Evolutionary conservation across 2,329 filamentous ascomycete genomes (phyloP).

Genomic region (Chaetomiaceae sp.): DNA sequence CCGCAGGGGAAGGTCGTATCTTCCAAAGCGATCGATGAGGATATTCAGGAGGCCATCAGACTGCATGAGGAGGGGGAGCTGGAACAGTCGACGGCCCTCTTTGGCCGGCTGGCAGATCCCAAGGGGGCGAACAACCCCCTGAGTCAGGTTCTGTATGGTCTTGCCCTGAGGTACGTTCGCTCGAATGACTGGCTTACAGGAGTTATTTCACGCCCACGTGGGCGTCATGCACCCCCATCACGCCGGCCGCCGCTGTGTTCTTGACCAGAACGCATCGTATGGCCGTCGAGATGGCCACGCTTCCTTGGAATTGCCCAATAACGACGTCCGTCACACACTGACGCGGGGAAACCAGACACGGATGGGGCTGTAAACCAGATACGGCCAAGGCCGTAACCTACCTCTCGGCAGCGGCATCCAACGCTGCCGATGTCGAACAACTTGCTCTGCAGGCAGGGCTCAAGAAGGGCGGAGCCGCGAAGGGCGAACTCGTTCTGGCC

Average conservation of each 20-base stretch:
- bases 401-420: slow-evolving; percentile 82
- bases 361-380: slow-evolving; percentile 59
- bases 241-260: neutral
- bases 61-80: slow-evolving; percentile 84
- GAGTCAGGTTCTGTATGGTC: slow-evolving; percentile 91
- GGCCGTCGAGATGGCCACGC: slow-evolving; percentile 17
- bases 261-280: slow-evolving; percentile 11
- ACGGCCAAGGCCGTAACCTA: slow-evolving; percentile 93
- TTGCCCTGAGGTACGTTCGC: slow-evolving; percentile 75
- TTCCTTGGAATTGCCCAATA: slow-evolving; percentile 18
- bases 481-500: slow-evolving; percentile 91
- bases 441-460: slow-evolving; percentile 80
- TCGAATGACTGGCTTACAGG: neutral
- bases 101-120: slow-evolving; percentile 77
- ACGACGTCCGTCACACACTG: slow-evolving; percentile 21
- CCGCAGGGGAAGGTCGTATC: slow-evolving; percentile 36
- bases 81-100: slow-evolving; percentile 75
- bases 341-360: slow-evolving; percentile 78
- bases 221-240: slow-evolving; percentile 10
- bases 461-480: slow-evolving; percentile 89
- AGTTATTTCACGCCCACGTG: neutral
- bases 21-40: slow-evolving; percentile 53
- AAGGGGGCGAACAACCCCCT: slow-evolving; percentile 84
- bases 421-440: slow-evolving; percentile 81
- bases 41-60: slow-evolving; percentile 93